A percentile compares a stretch with the other conserved stretches of the same genome.
Conservation (phyloP, 2,329 filamentous ascomycete species). For the Clonostachys byssicola region DNA sequence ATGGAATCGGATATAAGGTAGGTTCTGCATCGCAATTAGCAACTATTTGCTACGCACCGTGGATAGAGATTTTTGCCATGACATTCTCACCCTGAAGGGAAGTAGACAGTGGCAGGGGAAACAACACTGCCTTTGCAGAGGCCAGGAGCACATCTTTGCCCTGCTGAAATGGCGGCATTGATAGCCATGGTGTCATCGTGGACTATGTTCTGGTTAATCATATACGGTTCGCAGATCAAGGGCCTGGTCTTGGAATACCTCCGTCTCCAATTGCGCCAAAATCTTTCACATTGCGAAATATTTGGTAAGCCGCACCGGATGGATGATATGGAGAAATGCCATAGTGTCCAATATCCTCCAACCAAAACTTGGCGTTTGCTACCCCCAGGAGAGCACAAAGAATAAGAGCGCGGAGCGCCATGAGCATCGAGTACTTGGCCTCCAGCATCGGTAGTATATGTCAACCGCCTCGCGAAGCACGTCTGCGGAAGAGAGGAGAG, state of each 20-base stretch:
- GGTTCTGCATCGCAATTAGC: conserved; percentile 31
- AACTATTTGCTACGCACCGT: not conserved
- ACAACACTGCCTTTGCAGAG: conserved; percentile 10
- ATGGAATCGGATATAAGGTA: conserved; percentile 70
- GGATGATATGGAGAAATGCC: conserved; percentile 41
- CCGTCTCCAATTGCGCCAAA: conserved; percentile 34
- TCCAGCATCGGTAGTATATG: too few species aligned
- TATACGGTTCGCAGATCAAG: not conserved
- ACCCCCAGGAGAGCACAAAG: not conserved
- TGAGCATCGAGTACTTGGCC: too few species aligned
- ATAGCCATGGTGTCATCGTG: conserved; percentile 81
- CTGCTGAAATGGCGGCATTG: conserved; percentile 65
- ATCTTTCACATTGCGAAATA: conserved; percentile 43
- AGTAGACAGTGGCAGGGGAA: conserved; percentile 29
- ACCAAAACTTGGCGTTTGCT: conserved; percentile 17
- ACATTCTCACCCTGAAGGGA: conserved; percentile 23
- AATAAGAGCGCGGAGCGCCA: not conserved
- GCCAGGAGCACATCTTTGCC: conserved; percentile 33
- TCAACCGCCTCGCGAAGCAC: too few species aligned
- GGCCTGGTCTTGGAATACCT: not conserved
- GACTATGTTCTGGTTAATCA: not conserved
- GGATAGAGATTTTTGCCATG: too few species aligned
- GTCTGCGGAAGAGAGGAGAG: too few species aligned
- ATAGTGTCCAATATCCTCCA: conserved; percentile 40
- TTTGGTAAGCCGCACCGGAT: conserved; percentile 28